These are phyloP conservation scores for Verticillium albo-atrum DNA, from an alignment of 2,329 filamentous ascomycete species.

Conservation along the genomic window DNA sequence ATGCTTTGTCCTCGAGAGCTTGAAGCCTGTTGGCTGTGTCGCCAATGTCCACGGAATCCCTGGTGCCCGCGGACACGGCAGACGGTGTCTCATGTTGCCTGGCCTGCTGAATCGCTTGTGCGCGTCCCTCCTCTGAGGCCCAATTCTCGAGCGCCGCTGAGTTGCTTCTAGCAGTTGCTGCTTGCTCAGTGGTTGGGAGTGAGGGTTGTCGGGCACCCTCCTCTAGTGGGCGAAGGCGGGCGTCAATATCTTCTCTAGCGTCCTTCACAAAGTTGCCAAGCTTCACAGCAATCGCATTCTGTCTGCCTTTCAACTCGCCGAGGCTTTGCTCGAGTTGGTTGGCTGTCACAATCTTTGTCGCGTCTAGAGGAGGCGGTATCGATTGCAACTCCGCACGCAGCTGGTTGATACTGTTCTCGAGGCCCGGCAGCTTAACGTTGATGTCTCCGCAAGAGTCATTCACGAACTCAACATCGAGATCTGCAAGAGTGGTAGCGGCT, in stretches of 20 bases:
- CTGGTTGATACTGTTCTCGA: slow-evolving; percentile 1
- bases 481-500: slow-evolving; percentile 5
- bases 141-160: background rate
- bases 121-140: background rate
- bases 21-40: background rate
- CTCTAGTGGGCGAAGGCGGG: background rate
- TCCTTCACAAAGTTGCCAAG: background rate
- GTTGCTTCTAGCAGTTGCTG: background rate
- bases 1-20: background rate
- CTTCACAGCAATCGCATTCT: background rate
- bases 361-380: background rate
- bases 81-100: background rate
- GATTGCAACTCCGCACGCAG: background rate
- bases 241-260: background rate
- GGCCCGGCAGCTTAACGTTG: slow-evolving; percentile 1
- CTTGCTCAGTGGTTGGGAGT: background rate
- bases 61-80: background rate
- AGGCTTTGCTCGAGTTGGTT: slow-evolving; percentile 18
- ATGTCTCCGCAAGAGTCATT: slow-evolving; percentile 3
- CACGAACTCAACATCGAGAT: slow-evolving; percentile 6
- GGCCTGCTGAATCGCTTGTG: background rate
- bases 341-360: background rate
- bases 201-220: background rate
- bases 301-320: slow-evolving; percentile 13
- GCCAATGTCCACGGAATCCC: background rate